Conservation (phyloP, 768 basidiomycete genomes). For the Gymnopilus junonius region DNA sequence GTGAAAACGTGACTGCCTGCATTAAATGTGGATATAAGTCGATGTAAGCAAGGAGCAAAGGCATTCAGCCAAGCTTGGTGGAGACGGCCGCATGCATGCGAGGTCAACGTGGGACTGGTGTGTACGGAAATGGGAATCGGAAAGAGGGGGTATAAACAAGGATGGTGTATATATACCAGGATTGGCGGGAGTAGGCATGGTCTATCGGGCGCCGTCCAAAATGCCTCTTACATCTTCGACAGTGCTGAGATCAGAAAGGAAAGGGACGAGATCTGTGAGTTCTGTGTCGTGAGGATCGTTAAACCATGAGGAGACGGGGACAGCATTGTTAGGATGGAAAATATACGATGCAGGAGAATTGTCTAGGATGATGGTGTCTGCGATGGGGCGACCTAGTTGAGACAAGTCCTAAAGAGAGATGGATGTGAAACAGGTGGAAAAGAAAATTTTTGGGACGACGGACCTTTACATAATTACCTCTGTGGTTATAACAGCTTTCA, state of each 20-base stretch:
- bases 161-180: constrained; percentile 19
- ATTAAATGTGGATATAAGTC: constrained; percentile 21
- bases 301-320: constrained; percentile 99
- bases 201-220: constrained; percentile 79
- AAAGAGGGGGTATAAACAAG: constrained; percentile 20
- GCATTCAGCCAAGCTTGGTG: constrained; percentile 6
- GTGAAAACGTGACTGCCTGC: constrained; percentile 16
- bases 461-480: constrained; percentile 99
- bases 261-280: constrained; percentile 92
- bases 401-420: constrained; percentile 82
- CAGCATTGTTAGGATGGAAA: constrained; percentile 99
- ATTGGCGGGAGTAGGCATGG: constrained; percentile 1
- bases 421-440: constrained; percentile 1
- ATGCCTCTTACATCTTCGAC: constrained; percentile 93
- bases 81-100: constrained; percentile 5
- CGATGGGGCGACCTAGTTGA: constrained; percentile 92
- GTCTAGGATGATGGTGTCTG: constrained; percentile 96
- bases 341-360: constrained; percentile 99
- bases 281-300: constrained; percentile 99
- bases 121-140: constrained; percentile 5
- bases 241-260: constrained; percentile 83
- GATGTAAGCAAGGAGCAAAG: constrained; percentile 3
- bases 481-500: constrained; percentile 99
- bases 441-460: constrained; percentile 20
- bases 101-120: constrained; percentile 3